Evolutionary conservation across 2,329 filamentous ascomycete genomes (phyloP), one percentile per base, ranked within the genome.

Genomic region (Colletotrichum truncatum): DNA sequence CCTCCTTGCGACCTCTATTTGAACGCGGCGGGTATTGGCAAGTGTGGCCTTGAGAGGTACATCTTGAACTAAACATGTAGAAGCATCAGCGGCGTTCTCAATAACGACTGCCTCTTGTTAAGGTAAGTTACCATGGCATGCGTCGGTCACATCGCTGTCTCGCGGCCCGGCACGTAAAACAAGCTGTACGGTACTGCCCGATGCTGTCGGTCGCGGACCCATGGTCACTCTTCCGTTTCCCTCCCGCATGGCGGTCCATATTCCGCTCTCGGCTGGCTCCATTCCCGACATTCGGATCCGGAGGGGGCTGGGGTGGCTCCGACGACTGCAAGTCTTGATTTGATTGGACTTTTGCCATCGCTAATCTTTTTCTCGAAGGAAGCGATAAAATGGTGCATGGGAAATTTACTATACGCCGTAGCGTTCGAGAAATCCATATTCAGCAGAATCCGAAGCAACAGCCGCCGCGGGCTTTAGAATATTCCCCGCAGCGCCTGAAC

Each of bases 1-100:
- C 69, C 21, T 68, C 59, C 38, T 71, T 72, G 3, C 68, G 67
- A 30, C 70, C 69, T 26, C 54, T 30, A 12, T 48, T 34, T 6
- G 39, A 46, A 9, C 12, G n/a, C 5, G 26, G 18, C 11, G 54
- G 39, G 21, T 46, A 57, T 12, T 41, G 18, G 21, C 41, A 57
- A 10, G 54, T 36, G 21, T 48, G 28, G 3, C 28, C 41, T 21
- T 48, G 54, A 4, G 41, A 26, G 25, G 30, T 38, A 25, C 54
- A 57, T 34, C 54, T 16, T 16, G 41, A 36, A 36, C 54, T 57
- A 21, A 25, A 28, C n/a, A n/a, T n/a, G 10, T 16, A 26, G 16
- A n/a, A 8, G 12, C 23, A 14, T 30, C 26, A 30, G 32, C n/a
- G n/a, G n/a, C n/a, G n/a, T n/a, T n/a, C n/a, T n/a, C n/a, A n/a